Evolutionary conservation across 306 rosid species (phyloP).

Genomic region (Luffa aegyptiaca): DNA sequence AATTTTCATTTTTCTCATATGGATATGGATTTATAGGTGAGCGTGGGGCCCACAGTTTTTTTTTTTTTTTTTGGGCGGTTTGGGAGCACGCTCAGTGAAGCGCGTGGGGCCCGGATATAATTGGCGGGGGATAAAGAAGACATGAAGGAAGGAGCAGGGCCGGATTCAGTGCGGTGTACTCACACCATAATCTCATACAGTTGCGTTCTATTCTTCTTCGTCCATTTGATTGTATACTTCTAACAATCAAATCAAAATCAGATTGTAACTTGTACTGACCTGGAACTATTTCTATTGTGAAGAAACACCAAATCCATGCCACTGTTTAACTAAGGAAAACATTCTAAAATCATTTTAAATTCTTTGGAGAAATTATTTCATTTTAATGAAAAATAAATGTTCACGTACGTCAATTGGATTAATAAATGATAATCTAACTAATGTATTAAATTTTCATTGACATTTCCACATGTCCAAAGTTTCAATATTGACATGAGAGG

Average conservation of each 20-base stretch:
- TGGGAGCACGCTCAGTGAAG: background rate
- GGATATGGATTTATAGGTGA: background rate
- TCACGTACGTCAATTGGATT: too few relatives aligned
- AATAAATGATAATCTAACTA: too few relatives aligned
- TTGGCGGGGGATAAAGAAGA: constrained; percentile 8
- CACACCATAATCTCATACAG: background rate
- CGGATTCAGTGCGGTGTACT: background rate
- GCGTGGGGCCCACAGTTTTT: background rate
- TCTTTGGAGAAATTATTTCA: too few relatives aligned
- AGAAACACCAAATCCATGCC: background rate
- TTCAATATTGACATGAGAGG: too few relatives aligned
- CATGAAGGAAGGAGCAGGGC: background rate
- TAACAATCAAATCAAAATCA: background rate
- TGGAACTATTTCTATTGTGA: background rate
- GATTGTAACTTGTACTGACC: background rate
- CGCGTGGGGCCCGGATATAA: constrained; percentile 10
- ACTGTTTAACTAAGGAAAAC: background rate
- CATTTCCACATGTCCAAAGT: too few relatives aligned
- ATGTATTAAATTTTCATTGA: too few relatives aligned
- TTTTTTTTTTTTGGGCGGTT: background rate
- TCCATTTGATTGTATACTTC: background rate
- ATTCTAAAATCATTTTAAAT: background rate
- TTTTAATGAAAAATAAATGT: too few relatives aligned
- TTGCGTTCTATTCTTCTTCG: background rate
- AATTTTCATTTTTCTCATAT: background rate